Base-by-base conservation (phyloP, 352 stramenopile species). In the Detonula confervacea region DNA sequence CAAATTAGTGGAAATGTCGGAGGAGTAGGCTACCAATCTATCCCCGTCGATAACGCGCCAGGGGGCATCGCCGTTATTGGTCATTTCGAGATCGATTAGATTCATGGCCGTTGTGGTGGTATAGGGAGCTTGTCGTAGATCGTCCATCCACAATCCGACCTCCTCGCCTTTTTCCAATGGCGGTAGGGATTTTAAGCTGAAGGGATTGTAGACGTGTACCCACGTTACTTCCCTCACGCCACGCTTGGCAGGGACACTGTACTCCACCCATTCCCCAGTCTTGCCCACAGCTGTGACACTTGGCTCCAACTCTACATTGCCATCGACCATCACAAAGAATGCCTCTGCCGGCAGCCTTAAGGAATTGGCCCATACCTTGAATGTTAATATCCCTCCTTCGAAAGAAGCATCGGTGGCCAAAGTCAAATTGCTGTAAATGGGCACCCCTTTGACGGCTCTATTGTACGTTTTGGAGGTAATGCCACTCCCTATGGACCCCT, bases 171-270 rank as follows among this genome's bases (percentile, higher is more conserved):
- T 20, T 3, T 37, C 47, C 12, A 22, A 27, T 24, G 51, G 12
- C 0, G 76, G 76, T 22, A 79, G 63, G 2, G 57, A 24, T 18
- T 79, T 30, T 24, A 84, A 46, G 22, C 57, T 29, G 18, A 84
- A 75, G 22, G 76, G 76, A 71, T 84, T 84, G 22, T 74, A 70
- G 0, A 70, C 63, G 51, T 84, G 76, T 46, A 44, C 29, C 44
- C 56, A 84, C 25, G 44, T 79, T 0, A 84, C 35, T 2, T 55
- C 30, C 35, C 65, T 52, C 1, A 55, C n/a, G 1, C 35, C 68
- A 18, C 14, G 22, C 51, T 44, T 47, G 25, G 79, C 70, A 8
- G 57, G 8, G 16, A 84, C 29, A 47, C 62, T 76, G 25, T 79
- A 84, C 46, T 84, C 76, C n/a, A 56, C 47, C 76, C 76, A 84